Percentiles rank a stretch among this genome's conserved stretches.
These are phyloP conservation scores for Allium sativum DNA, from an alignment of 106 monocot species.

Conservation along the genomic window DNA sequence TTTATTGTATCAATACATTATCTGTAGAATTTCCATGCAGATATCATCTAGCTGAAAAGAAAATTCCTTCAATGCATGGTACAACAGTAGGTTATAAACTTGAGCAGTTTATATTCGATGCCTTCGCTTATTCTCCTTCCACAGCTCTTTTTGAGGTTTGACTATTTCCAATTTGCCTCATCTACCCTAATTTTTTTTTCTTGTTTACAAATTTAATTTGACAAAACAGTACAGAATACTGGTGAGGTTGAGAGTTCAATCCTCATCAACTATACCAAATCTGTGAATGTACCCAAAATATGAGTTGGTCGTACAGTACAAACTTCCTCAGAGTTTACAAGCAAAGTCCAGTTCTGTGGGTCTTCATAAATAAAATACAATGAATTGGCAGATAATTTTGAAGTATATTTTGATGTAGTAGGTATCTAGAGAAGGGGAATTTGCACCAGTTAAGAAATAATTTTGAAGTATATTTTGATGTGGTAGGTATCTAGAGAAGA, in stretches of 20 bases:
- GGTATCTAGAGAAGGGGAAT: constrained; percentile 84
- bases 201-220: too few relatives aligned
- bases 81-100: constrained; percentile 66
- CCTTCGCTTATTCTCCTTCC: constrained; percentile 84
- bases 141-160: constrained; percentile 82
- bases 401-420: constrained; percentile 12
- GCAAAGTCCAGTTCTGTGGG: neutral
- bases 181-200: neutral
- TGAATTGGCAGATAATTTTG: too few relatives aligned
- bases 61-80: constrained; percentile 80
- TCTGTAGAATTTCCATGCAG: constrained; percentile 27
- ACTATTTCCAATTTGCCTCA: too few relatives aligned
- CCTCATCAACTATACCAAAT: too few relatives aligned
- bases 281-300: too few relatives aligned
- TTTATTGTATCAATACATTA: too few relatives aligned
- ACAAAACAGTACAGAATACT: too few relatives aligned
- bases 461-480: neutral
- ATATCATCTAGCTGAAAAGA: constrained; percentile 95
- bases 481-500: constrained; percentile 71
- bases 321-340: too few relatives aligned
- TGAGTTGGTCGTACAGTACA: too few relatives aligned
- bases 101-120: constrained; percentile 96
- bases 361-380: neutral
- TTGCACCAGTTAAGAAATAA: constrained; percentile 99
- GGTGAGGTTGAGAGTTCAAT: too few relatives aligned